Evolutionary conservation across 2,329 filamentous ascomycete species (phyloP), one percentile per base, ranked within the genome.

Genomic region (Neofusicoccum umdonicola): DNA sequence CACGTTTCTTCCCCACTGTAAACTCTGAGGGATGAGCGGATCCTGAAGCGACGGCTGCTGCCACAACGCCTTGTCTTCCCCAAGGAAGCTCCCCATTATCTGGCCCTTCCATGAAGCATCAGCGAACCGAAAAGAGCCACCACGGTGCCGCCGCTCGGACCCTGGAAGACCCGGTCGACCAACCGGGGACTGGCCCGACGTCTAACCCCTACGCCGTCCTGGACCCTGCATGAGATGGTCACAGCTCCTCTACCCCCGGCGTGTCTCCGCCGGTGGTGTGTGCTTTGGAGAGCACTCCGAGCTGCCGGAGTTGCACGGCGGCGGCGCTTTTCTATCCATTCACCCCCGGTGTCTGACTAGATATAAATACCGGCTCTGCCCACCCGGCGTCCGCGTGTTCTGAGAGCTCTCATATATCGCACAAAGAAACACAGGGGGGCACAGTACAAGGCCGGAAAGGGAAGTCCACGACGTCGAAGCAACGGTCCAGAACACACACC

Each of bases 191-290:
- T 15, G 19, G 39, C 39, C 52, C 52, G 54, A 15, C 27, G 35
- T 50, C 35, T 39, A 35, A 35, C 47, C 45, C 37, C 44, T 42
- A 41, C 22, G 47, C 22, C 44, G 31, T 41, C 11, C n/a, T 34
- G 39, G 54, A 58, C 54, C 54, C 54, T 58, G 54, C 54, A 58
- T 58, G 39, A 58, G 41, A 17, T 39, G 54, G 54, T 39, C 57
- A 37, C 57, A 61, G 57, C 60, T 52, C 51, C 9, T 31, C 35
- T 4, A 31, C 34, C 51, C 3, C 19, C 54, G 54, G 54, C 41
- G 19, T 17, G 19, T 34, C 39, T 34, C 22, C 47, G 54, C 39
- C 39, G 54, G 17, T 34, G 9, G 50, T 37, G 27, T 37, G 31
- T 22, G 50, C 35, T 56, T 37, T n/a, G 22, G 34, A 34, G 61